Evolutionary conservation across 345 rosid species (phyloP).

Genomic region (Ceriops zippeliana): DNA sequence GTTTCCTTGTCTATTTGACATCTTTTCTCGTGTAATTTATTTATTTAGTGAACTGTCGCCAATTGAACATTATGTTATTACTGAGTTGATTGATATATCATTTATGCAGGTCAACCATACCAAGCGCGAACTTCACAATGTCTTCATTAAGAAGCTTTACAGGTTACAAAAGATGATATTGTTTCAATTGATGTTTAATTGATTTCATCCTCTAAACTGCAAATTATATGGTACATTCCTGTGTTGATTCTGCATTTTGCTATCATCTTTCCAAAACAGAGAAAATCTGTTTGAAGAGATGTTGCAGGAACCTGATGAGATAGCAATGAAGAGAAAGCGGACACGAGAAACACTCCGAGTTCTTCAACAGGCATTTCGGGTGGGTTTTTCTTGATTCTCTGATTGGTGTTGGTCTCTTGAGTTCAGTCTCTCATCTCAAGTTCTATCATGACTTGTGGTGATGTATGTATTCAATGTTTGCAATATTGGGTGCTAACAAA

Average conservation of each 20-base stretch:
- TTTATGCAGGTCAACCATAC: slow-evolving; percentile 78
- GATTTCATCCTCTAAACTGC: neutral
- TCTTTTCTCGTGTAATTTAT: neutral
- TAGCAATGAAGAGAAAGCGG: slow-evolving; percentile 78
- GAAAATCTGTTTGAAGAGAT: slow-evolving; percentile 97
- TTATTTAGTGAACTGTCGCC: neutral
- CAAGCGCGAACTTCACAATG: slow-evolving; percentile 91
- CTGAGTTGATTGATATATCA: neutral
- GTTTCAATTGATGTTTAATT: neutral
- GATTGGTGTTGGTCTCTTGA: neutral
- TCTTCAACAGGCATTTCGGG: slow-evolving; percentile 94
- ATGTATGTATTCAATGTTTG: neutral
- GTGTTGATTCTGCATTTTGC: slow-evolving; percentile 4
- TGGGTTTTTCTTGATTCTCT: slow-evolving; percentile 32
- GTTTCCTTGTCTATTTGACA: neutral
- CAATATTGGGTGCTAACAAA: neutral
- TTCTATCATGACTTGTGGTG: neutral
- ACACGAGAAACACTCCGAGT: slow-evolving; percentile 78
- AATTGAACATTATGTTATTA: neutral
- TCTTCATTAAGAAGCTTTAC: slow-evolving; percentile 92
- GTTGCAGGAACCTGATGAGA: slow-evolving; percentile 95
- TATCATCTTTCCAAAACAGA: slow-evolving; percentile 40
- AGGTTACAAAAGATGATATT: slow-evolving; percentile 42
- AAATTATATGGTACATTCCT: neutral
- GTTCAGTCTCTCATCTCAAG: neutral